phyloP scores from a whole-genome alignment of 1,284 basidiomycete genomes.

The Omphalotus olearius region DNA sequence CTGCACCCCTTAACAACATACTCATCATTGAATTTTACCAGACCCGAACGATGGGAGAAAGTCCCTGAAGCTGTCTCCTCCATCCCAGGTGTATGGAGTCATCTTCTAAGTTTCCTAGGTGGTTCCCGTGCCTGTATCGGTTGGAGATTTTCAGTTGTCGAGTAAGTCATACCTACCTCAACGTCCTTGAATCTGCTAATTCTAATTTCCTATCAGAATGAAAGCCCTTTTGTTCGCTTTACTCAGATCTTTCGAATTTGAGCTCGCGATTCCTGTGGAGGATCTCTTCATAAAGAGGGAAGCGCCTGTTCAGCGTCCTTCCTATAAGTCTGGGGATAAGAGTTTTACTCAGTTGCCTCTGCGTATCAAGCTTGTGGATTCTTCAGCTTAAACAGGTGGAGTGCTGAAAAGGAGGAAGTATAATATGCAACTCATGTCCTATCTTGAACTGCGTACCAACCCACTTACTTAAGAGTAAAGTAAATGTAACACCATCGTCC shows the following conservation, averaged over 20 bases:
- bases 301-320: conserved; percentile 45
- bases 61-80: conserved; percentile 26
- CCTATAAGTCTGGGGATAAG: conserved; percentile 44
- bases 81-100: conserved; percentile 41
- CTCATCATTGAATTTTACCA: conserved; percentile 9
- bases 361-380: conserved; percentile 24
- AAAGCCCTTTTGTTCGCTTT: conserved; percentile 58
- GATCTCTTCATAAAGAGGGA: conserved; percentile 33
- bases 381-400: too few relatives aligned
- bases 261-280: conserved; percentile 39
- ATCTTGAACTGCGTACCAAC: too few relatives aligned
- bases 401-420: too few relatives aligned
- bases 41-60: conserved; percentile 40
- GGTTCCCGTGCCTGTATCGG: conserved; percentile 47
- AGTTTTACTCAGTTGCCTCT: conserved; percentile 55
- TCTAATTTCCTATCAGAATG: conserved; percentile 30
- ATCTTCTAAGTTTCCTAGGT: conserved; percentile 39
- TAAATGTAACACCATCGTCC: too few relatives aligned
- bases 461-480: too few relatives aligned
- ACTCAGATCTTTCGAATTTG: conserved; percentile 53
- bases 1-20: neutral
- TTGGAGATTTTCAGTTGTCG: conserved; percentile 50
- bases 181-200: too few relatives aligned
- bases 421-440: too few relatives aligned
- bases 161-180: conserved; percentile 25